A percentile compares a stretch with the other conserved stretches of the same genome.
Conservation (phyloP, 768 basidiomycete genomes). For the Stropharia rugosoannulata region DNA sequence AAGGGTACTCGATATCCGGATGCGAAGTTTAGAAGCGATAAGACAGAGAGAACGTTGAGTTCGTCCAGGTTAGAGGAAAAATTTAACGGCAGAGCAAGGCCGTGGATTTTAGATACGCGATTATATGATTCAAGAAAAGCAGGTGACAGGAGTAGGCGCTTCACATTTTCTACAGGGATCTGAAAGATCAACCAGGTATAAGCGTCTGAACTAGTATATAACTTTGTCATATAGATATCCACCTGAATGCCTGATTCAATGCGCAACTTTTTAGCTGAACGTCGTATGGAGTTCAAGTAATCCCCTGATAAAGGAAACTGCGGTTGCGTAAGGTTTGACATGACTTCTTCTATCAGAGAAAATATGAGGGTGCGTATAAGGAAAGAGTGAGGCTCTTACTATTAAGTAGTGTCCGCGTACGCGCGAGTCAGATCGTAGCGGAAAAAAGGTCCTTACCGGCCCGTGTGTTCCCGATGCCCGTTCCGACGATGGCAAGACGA, state of each 20-base stretch:
- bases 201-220: background rate
- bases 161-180: constrained; percentile 59
- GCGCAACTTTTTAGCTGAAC: constrained; percentile 50
- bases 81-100: constrained; percentile 74
- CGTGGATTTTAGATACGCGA: constrained; percentile 63
- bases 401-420: too few relatives aligned
- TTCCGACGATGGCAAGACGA: too few relatives aligned
- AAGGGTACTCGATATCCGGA: constrained; percentile 79
- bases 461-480: too few relatives aligned
- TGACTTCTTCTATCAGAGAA: background rate
- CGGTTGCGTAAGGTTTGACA: constrained; percentile 16
- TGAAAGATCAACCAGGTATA: constrained; percentile 21
- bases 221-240: constrained; percentile 22
- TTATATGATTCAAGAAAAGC: constrained; percentile 63
- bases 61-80: constrained; percentile 75
- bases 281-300: constrained; percentile 51
- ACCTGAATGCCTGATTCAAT: constrained; percentile 51
- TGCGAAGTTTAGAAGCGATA: constrained; percentile 81
- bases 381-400: too few relatives aligned
- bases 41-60: constrained; percentile 76
- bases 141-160: constrained; percentile 61
- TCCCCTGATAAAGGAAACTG: constrained; percentile 43
- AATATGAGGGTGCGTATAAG: background rate
- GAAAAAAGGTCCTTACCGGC: too few relatives aligned
- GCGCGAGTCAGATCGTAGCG: too few relatives aligned